Evolutionary conservation across 768 basidiomycete genomes (phyloP).

Genomic region (Phylloporus rhodoxanthus): DNA sequence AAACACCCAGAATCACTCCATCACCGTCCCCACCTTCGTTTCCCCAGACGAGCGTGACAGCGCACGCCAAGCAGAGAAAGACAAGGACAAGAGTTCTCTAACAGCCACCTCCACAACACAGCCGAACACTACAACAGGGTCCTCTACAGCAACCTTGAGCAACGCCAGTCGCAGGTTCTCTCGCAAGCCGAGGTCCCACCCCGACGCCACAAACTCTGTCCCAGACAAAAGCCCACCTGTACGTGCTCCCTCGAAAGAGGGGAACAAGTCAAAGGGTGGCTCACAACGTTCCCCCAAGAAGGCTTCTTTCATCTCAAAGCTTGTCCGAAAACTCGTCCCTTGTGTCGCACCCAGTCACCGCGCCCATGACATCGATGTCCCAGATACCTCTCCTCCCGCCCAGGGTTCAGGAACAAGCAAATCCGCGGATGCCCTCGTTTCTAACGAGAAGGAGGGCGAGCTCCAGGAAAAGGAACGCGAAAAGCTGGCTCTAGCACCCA

Average conservation of each 20-base stretch:
- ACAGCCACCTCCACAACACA: constrained; percentile 40
- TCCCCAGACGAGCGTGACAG: constrained; percentile 31
- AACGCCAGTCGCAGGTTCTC: constrained; percentile 27
- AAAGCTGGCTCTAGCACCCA: constrained; percentile 25
- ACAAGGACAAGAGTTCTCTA: constrained; percentile 44
- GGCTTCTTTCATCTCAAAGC: constrained; percentile 53
- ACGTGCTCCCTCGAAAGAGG: constrained; percentile 31
- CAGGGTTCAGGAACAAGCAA: constrained; percentile 18
- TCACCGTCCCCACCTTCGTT: constrained; percentile 31
- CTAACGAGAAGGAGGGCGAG: constrained; percentile 29
- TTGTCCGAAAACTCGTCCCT: constrained; percentile 59
- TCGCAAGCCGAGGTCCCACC: constrained; percentile 22
- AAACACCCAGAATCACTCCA: constrained; percentile 30
- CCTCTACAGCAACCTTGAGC: constrained; percentile 20
- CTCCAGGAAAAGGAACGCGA: constrained; percentile 34
- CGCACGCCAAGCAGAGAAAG: constrained; percentile 30
- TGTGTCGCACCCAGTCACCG: constrained; percentile 52
- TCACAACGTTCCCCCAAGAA: constrained; percentile 34
- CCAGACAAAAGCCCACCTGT: constrained; percentile 29
- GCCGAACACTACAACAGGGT: constrained; percentile 28
- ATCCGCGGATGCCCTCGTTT: constrained; percentile 17
- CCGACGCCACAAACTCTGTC: constrained; percentile 13
- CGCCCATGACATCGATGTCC: constrained; percentile 41
- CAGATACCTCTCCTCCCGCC: constrained; percentile 15
- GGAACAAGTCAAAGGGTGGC: constrained; percentile 31